A percentile compares a stretch with the other conserved stretches of the same genome.
phyloP scores from a whole-genome alignment of 75 land plant genomes.

The Azolla pinnata region DNA sequence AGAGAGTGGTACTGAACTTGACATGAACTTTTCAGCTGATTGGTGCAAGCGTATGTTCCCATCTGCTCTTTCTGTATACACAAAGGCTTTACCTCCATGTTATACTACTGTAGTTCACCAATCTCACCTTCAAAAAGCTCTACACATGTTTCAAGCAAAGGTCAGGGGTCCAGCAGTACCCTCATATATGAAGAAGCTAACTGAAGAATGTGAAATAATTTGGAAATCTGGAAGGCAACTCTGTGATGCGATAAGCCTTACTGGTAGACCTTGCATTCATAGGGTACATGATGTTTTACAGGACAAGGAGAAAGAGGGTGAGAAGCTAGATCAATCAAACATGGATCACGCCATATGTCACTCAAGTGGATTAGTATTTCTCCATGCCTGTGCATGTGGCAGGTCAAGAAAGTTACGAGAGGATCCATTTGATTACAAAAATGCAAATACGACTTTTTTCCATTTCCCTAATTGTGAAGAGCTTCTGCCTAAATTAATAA shows the following conservation, averaged over 20 bases:
- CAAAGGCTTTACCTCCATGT: conserved; percentile 72
- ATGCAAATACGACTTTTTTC: conserved; percentile 53
- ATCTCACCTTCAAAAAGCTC: conserved; percentile 64
- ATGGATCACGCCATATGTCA: conserved; percentile 36
- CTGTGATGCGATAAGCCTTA: conserved; percentile 95
- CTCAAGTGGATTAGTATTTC: conserved; percentile 85
- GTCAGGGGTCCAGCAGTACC: conserved; percentile 89
- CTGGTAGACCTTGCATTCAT: conserved; percentile 83
- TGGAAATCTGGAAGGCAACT: conserved; percentile 89
- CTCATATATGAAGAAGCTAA: conserved; percentile 47
- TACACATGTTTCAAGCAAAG: conserved; percentile 54
- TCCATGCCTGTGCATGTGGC: conserved; percentile 99
- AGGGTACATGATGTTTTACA: conserved; percentile 37
- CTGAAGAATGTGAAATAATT: conserved; percentile 67
- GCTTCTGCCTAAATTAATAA: conserved; percentile 42
- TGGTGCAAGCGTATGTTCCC: conserved; percentile 90
- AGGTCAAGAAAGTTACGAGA: conserved; percentile 58
- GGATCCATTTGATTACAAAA: conserved; percentile 91
- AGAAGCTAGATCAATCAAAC: not conserved
- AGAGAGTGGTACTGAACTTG: conserved; percentile 54
- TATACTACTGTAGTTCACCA: conserved; percentile 79
- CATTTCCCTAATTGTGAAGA: conserved; percentile 74
- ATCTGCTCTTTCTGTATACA: conserved; percentile 63
- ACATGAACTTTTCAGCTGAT: conserved; percentile 64
- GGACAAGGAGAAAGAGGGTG: not conserved